Conservation (phyloP, 257 asterid species). For the Scutellaria galericulata region DNA sequence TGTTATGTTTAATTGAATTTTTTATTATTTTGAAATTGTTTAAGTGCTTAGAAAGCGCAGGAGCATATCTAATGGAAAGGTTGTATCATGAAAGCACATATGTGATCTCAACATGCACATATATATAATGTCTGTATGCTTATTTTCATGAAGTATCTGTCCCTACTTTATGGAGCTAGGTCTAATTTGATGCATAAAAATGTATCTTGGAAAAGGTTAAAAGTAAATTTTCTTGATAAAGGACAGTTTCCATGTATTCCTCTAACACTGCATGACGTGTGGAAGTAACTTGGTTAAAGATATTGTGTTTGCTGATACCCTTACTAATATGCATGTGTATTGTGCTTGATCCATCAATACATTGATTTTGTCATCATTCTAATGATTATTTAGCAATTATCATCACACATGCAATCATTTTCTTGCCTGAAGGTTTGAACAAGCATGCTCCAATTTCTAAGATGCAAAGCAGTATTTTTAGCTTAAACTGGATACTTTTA, state of each 20-base stretch:
- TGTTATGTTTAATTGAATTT: conserved; percentile 17
- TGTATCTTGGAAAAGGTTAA: neutral
- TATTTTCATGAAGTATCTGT: neutral
- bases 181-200: neutral
- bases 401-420: conserved; percentile 1
- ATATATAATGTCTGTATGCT: neutral
- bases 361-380: neutral
- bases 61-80: neutral
- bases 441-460: neutral
- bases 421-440: conserved; percentile 1
- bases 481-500: neutral
- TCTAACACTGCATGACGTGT: neutral
- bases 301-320: conserved; percentile 1
- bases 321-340: neutral
- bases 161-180: conserved; percentile 15
- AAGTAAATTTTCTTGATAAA: conserved; percentile 6
- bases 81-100: conserved; percentile 10
- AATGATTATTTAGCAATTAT: conserved; percentile 8
- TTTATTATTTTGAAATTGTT: neutral
- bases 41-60: neutral
- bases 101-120: conserved; percentile 8
- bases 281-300: conserved; percentile 13
- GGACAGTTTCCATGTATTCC: neutral
- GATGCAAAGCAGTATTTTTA: neutral
- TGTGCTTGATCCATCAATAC: conserved; percentile 11